Evolutionary conservation across 169 alveolate species (phyloP).

Genomic region (Plasmodium relictum): DNA sequence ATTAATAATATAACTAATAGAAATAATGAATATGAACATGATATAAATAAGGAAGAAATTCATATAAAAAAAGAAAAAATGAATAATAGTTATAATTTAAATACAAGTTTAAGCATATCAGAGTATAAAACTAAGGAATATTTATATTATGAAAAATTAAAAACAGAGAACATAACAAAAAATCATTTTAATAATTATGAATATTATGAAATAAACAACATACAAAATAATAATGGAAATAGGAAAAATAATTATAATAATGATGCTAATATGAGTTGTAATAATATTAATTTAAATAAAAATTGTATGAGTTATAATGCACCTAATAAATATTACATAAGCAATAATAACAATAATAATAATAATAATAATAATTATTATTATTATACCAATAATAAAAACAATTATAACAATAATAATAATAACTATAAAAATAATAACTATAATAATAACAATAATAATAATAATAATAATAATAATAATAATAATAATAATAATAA

Average conservation of each 20-base stretch:
- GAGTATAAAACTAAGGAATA: constrained; percentile 3
- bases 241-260: not conserved
- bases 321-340: not conserved
- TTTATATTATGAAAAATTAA: not conserved
- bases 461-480: constrained; percentile 15
- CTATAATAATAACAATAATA: constrained; percentile 11
- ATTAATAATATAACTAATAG: not conserved
- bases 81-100: not conserved
- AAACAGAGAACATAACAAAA: not conserved
- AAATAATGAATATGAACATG: not conserved
- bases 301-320: not conserved
- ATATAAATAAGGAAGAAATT: not conserved
- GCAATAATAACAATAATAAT: not conserved
- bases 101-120: not conserved
- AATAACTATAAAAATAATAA: constrained; percentile 8
- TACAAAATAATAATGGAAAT: not conserved
- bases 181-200: not conserved
- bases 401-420: not conserved
- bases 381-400: not conserved
- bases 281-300: not conserved
- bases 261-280: not conserved
- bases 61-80: constrained; percentile 11
- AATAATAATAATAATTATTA: constrained; percentile 9
- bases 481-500: constrained; percentile 23
- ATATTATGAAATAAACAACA: not conserved